Evolutionary conservation across 768 basidiomycete species (phyloP), one percentile per base, ranked within the genome.

Genomic region (Dentipellis fragilis): DNA sequence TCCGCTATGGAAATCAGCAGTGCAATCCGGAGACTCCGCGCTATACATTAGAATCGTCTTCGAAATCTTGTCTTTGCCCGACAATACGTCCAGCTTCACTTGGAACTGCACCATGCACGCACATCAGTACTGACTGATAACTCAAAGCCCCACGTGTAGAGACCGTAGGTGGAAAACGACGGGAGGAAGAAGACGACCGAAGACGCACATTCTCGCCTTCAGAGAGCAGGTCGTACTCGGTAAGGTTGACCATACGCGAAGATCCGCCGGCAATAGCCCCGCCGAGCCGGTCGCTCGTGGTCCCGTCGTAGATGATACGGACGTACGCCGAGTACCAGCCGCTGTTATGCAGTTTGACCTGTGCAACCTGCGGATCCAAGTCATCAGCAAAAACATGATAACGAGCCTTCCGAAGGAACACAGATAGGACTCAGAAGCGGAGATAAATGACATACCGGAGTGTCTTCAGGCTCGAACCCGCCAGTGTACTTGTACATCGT

Each of bases 401-500:
- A 14, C 14, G 10, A 45, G 19, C n/a, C 16, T 16, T n/a, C n/a
- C n/a, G n/a, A n/a, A n/a, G n/a, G n/a, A n/a, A n/a, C n/a, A n/a
- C n/a, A n/a, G n/a, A 10, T 6, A n/a, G 14, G 10, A 9, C 16
- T 45, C 42, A 16, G 42, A 45, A 19, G 19, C 12, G 12, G 6
- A 29, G 29, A 29, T 6, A 14, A 14, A 4, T 6, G 19, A 42
- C 14, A 22, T 8, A 55, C 57, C 7, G 51, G 40, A 3, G 50
- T 47, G 8, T 42, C 54, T 5, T 53, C 45, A 35, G 50, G 8
- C 16, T 48, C 39, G 39, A 46, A 52, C 2, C 42, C 54, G 21
- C 50, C 54, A 2, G 54, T 52, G 19, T 56, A 53, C 10, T 38
- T 53, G 16, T 56, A 51, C 40, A 57, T 22, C 16, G 45, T 14